Evolutionary conservation across 1,139 yeast species (phyloP).

Genomic region (Hansenula sp.): DNA sequence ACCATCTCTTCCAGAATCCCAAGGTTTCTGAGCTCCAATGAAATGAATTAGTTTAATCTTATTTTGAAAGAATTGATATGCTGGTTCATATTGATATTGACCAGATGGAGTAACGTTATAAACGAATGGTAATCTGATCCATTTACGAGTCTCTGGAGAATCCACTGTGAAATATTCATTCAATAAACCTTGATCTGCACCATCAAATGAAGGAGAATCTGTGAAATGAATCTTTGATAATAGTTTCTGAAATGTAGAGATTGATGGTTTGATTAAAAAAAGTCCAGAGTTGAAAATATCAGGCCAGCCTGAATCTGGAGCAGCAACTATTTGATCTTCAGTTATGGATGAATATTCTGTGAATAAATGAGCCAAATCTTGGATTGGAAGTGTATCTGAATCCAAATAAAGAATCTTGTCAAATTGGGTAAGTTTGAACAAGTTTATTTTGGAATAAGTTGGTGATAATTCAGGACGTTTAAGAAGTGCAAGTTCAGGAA

Average conservation of each 20-base stretch:
- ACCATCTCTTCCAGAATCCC: conserved; percentile 38
- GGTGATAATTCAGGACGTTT: conserved; percentile 70
- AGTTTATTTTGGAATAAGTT: conserved; percentile 67
- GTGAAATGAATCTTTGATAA: conserved; percentile 28
- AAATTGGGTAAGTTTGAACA: conserved; percentile 64
- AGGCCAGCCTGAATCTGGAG: conserved; percentile 96
- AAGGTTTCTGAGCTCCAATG: conserved; percentile 80
- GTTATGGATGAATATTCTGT: conserved; percentile 29
- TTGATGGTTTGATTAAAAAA: conserved; percentile 60
- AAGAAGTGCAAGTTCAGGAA: conserved; percentile 38
- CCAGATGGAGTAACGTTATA: conserved; percentile 83
- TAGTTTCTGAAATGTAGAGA: conserved; percentile 40
- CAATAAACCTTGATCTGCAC: conserved; percentile 92
- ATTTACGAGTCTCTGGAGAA: conserved; percentile 20
- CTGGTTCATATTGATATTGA: conserved; percentile 85
- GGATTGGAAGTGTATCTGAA: conserved; percentile 71
- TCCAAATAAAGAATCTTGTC: conserved; percentile 71
- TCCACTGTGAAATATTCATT: conserved; percentile 69
- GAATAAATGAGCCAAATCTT: conserved; percentile 38
- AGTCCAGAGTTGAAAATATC: conserved; percentile 93
- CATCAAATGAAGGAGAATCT: conserved; percentile 64
- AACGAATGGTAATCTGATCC: conserved; percentile 74
- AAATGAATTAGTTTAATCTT: conserved; percentile 69
- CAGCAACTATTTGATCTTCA: conserved; percentile 50
- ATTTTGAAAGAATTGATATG: conserved; percentile 54